phyloP scores from a whole-genome alignment of 768 basidiomycete genomes.

The Rhodosporidiobolus odoratus region DNA sequence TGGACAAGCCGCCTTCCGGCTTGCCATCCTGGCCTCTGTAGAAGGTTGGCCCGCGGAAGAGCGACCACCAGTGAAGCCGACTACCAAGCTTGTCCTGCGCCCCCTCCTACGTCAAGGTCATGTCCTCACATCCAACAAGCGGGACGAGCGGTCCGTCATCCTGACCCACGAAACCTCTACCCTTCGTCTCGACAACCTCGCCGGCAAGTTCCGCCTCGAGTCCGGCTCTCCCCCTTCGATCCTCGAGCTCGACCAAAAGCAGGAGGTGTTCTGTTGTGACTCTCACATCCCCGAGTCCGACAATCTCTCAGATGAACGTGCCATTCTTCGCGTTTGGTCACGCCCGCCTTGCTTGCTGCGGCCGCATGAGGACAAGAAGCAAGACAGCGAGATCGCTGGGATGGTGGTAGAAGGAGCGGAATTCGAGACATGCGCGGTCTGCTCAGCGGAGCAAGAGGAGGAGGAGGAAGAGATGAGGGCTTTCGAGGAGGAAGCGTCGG shows the following conservation, averaged over 20 bases:
- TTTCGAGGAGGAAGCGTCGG: too few species aligned
- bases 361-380: background rate
- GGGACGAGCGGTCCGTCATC: background rate
- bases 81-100: background rate
- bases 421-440: too few species aligned
- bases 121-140: background rate
- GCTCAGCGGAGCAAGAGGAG: too few species aligned
- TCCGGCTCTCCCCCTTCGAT: background rate
- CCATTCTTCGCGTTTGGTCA: background rate
- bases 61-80: background rate
- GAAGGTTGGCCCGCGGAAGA: background rate
- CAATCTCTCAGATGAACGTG: background rate
- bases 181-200: background rate
- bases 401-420: too few species aligned
- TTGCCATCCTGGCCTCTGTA: background rate
- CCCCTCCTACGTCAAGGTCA: background rate
- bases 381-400: background rate
- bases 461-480: too few species aligned
- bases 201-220: background rate
- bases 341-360: background rate
- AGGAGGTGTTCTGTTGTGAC: background rate
- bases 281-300: background rate
- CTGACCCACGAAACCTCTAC: background rate
- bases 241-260: background rate
- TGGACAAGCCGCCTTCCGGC: background rate